Evolutionary conservation across 2,329 filamentous ascomycete genomes (phyloP), one percentile per base, ranked within the genome.

Genomic region (Davidsoniella neocaledoniae): DNA sequence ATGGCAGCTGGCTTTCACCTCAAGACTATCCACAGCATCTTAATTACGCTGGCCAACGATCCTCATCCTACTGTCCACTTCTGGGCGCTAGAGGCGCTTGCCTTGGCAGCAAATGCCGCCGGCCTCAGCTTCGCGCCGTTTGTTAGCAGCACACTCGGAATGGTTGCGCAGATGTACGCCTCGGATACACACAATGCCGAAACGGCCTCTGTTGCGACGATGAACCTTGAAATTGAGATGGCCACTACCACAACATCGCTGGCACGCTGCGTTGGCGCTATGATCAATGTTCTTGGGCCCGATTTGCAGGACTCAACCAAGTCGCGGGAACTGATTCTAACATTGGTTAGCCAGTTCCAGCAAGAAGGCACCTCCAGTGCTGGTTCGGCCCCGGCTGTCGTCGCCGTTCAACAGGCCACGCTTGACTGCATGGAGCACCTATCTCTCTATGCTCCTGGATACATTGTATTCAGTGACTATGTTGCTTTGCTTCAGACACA

Each of bases 31-130:
- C 75, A 95, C n/a, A 84, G 90, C 16, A 93, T 98, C 38, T 69
- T 98, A n/a, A 94, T 96, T 83, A 96, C 91, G 6, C 73, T 98
- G 8, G 90, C 87, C 62, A 94, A 88, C 57, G 91, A 98, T 60
- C 86, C 90, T 17, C 91, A 98, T 61, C 88, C 91, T 0, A 81
- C 85, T 0, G 91, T 98, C 7, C 91, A 98, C 63, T 94, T 90
- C 61, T 96, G 88, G 87, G 90, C 93, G 2, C 69, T 98, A 42
- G 87, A 95, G 61, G 90, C 86, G 8, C 65, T 98, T 26, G 81
- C 85, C 2, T 73, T 84, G 48, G 87, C 94, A 10, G 84, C 90
- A 2, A 90, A 95, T 59, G 91, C 90, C 9, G 88, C 91, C 1
- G 91, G 91, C 0, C 69, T 98, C 51, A 90, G 86, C 23, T 98